Conservation (phyloP, 2,329 filamentous ascomycete species). For the Alternaria triticimaculans region DNA sequence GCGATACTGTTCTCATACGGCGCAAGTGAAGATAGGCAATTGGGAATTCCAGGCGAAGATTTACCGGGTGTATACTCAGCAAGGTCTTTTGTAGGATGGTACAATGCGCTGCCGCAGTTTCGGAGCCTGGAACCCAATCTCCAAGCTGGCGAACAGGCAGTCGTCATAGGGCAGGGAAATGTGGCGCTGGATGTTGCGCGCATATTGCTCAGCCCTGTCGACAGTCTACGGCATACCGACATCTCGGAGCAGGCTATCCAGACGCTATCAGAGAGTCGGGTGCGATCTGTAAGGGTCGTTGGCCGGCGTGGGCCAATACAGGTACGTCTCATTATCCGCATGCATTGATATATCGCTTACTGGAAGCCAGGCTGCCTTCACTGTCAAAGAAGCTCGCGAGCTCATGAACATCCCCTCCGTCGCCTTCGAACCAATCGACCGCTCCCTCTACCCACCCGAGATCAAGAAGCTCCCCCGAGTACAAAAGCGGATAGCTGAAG, state of each 20-base stretch:
- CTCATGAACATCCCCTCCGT: constrained; percentile 78
- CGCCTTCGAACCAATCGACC: constrained; percentile 72
- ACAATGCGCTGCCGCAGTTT: constrained; percentile 91
- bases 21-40: constrained; percentile 78
- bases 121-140: constrained; percentile 75
- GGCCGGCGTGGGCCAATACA: constrained; percentile 89
- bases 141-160: constrained; percentile 76
- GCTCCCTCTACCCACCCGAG: constrained; percentile 70
- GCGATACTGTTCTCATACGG: constrained; percentile 93
- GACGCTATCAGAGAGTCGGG: constrained; percentile 71
- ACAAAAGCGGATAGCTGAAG: constrained; percentile 77
- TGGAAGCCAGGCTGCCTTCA: constrained; percentile 76
- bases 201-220: constrained; percentile 79
- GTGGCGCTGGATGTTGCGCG: constrained; percentile 93
- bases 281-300: constrained; percentile 84
- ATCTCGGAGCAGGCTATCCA: constrained; percentile 86
- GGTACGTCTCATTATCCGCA: constrained; percentile 54
- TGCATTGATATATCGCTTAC: not conserved
- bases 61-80: constrained; percentile 83
- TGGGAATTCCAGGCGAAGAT: constrained; percentile 82
- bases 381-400: constrained; percentile 92
- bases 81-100: constrained; percentile 95
- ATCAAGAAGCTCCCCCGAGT: constrained; percentile 75
- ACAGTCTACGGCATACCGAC: constrained; percentile 79
- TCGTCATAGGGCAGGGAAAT: constrained; percentile 94